Evolutionary conservation across 1,284 basidiomycete species (phyloP).

Genomic region (Rhodotorula sp.): DNA sequence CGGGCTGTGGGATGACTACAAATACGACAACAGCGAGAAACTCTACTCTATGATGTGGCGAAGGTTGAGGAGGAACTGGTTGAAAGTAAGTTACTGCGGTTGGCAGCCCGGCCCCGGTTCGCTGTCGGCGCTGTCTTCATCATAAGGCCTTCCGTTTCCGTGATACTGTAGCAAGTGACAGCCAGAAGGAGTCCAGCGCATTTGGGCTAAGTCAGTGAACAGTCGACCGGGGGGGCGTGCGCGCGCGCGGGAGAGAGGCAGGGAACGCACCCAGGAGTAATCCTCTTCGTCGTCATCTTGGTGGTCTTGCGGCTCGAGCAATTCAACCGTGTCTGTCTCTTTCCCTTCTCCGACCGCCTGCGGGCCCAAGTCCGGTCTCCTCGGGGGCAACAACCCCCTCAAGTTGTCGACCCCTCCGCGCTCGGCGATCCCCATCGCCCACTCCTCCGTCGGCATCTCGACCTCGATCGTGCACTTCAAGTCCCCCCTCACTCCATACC

Average conservation of each 20-base stretch:
- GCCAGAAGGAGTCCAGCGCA: too few species aligned
- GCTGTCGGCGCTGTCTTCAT: conserved; percentile 50
- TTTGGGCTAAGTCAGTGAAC: too few species aligned
- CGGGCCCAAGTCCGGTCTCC: conserved; percentile 57
- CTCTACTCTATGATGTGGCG: too few species aligned
- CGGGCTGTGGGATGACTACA: too few species aligned
- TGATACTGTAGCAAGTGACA: conserved; percentile 10
- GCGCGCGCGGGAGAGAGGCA: too few species aligned
- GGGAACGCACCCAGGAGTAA: conserved; percentile 65
- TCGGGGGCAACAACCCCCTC: conserved; percentile 57
- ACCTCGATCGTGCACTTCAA: conserved; percentile 76
- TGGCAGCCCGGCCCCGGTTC: conserved; percentile 28
- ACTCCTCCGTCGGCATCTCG: conserved; percentile 75
- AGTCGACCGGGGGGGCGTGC: too few species aligned
- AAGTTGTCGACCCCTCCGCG: conserved; percentile 51
- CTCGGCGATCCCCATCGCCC: conserved; percentile 61
- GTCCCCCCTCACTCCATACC: conserved; percentile 74
- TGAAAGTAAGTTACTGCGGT: background rate
- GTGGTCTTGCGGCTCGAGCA: conserved; percentile 60
- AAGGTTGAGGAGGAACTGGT: too few species aligned
- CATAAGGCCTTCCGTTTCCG: conserved; percentile 13
- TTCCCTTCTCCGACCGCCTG: conserved; percentile 60
- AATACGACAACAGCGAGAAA: too few species aligned
- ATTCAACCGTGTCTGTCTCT: conserved; percentile 67
- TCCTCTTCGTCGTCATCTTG: conserved; percentile 61